These are phyloP conservation scores for Trichoderma gracile DNA, from an alignment of 2,329 filamentous ascomycete genomes.

Conservation along the genomic window DNA sequence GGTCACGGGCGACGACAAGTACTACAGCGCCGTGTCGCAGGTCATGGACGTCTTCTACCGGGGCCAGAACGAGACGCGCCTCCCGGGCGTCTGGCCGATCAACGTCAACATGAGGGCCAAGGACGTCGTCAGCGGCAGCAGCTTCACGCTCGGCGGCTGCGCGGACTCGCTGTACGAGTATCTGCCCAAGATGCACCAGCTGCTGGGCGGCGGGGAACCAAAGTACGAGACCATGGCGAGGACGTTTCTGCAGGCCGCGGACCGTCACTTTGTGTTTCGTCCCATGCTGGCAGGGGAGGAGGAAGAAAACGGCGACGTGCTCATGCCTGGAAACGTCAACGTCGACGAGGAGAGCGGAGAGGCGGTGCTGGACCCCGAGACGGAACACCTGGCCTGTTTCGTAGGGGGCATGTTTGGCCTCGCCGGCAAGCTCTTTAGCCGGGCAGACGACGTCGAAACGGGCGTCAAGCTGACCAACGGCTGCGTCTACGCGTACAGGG, in stretches of 20 bases:
- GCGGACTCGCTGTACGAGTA: constrained; percentile 73
- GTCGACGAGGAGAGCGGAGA: constrained; percentile 30
- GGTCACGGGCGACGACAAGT: constrained; percentile 70
- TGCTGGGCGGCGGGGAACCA: constrained; percentile 57
- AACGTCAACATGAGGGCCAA: constrained; percentile 59
- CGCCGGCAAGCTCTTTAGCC: constrained; percentile 47
- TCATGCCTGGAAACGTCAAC: constrained; percentile 51
- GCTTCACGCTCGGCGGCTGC: constrained; percentile 43
- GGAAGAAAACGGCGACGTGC: constrained; percentile 51
- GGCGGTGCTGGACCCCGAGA: constrained; percentile 36
- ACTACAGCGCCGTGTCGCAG: constrained; percentile 69
- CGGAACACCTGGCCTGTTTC: constrained; percentile 53
- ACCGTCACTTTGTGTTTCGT: constrained; percentile 60
- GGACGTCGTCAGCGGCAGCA: constrained; percentile 37
- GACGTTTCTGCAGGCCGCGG: constrained; percentile 55
- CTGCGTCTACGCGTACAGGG: constrained; percentile 53
- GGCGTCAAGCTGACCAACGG: constrained; percentile 51
- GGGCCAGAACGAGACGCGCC: constrained; percentile 63
- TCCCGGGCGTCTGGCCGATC: constrained; percentile 75
- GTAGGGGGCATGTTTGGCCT: constrained; percentile 54
- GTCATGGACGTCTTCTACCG: constrained; percentile 67
- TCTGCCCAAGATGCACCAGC: constrained; percentile 80
- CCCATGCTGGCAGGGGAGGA: constrained; percentile 58
- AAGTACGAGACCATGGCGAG: constrained; percentile 60
- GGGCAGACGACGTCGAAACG: constrained; percentile 44